Percentiles rank a stretch among this genome's conserved stretches.
Evolutionary conservation across 169 alveolate species (phyloP).

Genomic region (Miamiensis avidus): DNA sequence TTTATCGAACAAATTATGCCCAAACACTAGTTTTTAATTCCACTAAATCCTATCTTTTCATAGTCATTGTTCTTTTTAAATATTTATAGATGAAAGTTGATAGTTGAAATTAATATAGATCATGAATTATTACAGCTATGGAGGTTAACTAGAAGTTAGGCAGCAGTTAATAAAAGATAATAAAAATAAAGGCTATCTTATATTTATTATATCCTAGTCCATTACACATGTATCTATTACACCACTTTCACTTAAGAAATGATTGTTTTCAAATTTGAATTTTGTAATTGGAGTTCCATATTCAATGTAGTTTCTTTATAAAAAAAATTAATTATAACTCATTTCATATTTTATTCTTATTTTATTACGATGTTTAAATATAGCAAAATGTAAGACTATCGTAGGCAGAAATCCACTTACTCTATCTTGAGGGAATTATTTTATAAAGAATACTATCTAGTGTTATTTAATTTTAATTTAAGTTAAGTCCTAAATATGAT

Average conservation of each 20-base stretch:
- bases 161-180: background rate
- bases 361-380: background rate
- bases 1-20: background rate
- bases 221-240: background rate
- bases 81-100: background rate
- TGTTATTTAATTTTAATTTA: too few relatives aligned
- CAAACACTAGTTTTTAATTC: background rate
- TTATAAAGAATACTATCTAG: background rate
- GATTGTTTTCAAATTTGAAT: background rate
- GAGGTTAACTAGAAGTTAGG: background rate
- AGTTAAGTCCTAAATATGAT: too few relatives aligned
- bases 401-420: background rate
- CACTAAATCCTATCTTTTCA: background rate
- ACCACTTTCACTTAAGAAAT: background rate
- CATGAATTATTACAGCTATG: background rate
- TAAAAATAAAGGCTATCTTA: background rate
- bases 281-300: background rate
- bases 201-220: background rate
- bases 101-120: too few relatives aligned
- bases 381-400: background rate
- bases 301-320: background rate
- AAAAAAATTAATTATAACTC: too few relatives aligned
- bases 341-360: too few relatives aligned
- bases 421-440: background rate
- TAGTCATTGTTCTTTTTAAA: background rate